Evolutionary conservation across 1,284 basidiomycete genomes (phyloP), one percentile per base, ranked within the genome.

Genomic region (Marasmius tenuissimus): DNA sequence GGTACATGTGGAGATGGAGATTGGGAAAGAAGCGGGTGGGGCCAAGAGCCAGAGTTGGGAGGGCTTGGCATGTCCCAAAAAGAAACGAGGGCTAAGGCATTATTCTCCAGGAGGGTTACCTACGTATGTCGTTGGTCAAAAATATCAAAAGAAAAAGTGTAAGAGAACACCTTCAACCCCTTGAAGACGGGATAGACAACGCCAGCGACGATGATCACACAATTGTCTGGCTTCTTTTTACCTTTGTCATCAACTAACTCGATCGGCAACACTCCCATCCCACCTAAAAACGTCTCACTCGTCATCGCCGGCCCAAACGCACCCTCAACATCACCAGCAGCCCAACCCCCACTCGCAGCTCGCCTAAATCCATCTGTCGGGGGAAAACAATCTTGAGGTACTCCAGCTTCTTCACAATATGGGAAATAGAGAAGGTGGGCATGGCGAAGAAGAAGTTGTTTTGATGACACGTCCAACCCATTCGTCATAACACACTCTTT

Each of bases 31-130:
- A 47, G 72, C 74, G 2, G 81, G 86, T 82, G 4, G 85, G 85
- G 38, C 89, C 76, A 20, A 91, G 85, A 9, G 82, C 87, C 18
- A 91, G 80, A 68, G 88, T 85, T 39, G 75, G 76, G 50, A 91
- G 78, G 12, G 65, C 68, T 1, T 1, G 88, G 89, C 81, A 90
- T 85, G 65, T 76, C 73, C 52, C 45, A 47, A 14, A 14, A 47
- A 14, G 45, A 47, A 2, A 47, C 2, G 8, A 47, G 16, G 45
- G 8, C n/a, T 16, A 47, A 47, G 16, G 45, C 20, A 8, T 16
- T 8, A 8, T 16, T 8, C 20, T 47, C 45, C 8, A 14, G 45
- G 20, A 47, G 45, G 45, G 45, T 47, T 47, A 47, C 5, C 45
- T 47, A n/a, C 20, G n/a, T 14, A 8, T 47, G 20, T 14, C n/a